Percentiles rank a stretch among this genome's conserved stretches.
Conservation (phyloP, 192 early-diverging fungal species). For the Spizellomyces sp. region DNA sequence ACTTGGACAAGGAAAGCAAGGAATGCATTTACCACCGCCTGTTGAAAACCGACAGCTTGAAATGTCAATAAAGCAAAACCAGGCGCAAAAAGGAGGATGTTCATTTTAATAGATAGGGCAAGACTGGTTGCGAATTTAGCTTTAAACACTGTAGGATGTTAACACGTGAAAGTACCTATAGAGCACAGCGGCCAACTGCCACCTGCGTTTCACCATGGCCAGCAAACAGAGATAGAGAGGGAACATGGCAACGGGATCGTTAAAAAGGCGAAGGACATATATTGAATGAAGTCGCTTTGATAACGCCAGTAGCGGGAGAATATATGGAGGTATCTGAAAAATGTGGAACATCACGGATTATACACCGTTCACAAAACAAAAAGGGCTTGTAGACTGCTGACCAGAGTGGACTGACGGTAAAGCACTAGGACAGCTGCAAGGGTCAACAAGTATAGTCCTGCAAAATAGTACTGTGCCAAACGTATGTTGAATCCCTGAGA, state of each 20-base stretch:
- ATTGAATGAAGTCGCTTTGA: constrained; percentile 94
- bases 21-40: constrained; percentile 50
- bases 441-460: constrained; percentile 72
- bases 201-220: constrained; percentile 59
- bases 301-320: constrained; percentile 64
- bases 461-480: constrained; percentile 83
- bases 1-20: constrained; percentile 40
- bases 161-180: constrained; percentile 60
- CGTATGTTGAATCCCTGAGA: constrained; percentile 66
- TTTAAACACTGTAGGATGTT: neutral
- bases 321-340: constrained; percentile 64
- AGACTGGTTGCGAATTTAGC: constrained; percentile 50
- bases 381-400: neutral
- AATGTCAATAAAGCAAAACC: constrained; percentile 73
- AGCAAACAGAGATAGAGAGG: constrained; percentile 70
- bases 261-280: constrained; percentile 88
- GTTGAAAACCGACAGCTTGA: constrained; percentile 43
- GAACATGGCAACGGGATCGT: constrained; percentile 91
- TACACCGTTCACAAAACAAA: neutral
- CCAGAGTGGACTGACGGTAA: constrained; percentile 56
- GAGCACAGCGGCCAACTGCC: constrained; percentile 54
- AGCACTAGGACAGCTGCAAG: constrained; percentile 66
- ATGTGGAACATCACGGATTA: neutral
- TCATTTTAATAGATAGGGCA: constrained; percentile 93
- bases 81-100: constrained; percentile 87